Conservation (phyloP, 1,284 basidiomycete genomes). For the Bondarzewia mesenterica region DNA sequence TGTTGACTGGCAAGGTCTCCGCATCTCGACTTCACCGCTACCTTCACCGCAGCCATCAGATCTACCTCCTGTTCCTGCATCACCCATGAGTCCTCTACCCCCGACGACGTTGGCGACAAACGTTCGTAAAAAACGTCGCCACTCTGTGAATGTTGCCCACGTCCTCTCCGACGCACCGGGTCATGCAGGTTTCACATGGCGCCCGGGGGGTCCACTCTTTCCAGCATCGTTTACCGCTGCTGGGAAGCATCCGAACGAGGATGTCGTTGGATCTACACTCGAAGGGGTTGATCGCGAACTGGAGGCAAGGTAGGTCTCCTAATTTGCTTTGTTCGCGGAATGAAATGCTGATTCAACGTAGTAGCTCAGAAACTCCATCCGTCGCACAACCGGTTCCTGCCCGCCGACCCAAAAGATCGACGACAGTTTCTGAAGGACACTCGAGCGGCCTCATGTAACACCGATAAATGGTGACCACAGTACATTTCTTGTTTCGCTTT, state of each 20-base stretch:
- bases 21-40: not conserved
- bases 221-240: conserved; percentile 7
- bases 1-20: not conserved
- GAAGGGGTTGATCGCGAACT: no score
- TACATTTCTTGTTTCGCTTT: no score
- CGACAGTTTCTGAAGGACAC: no score
- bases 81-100: not conserved
- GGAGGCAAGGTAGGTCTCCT: no score
- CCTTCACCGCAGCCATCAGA: not conserved
- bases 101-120: not conserved
- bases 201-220: conserved; percentile 20
- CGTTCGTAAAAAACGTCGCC: conserved; percentile 6
- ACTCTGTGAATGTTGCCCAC: conserved; percentile 12
- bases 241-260: not conserved
- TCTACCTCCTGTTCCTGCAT: not conserved
- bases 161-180: conserved; percentile 16
- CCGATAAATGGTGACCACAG: no score
- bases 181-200: conserved; percentile 16
- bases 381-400: no score
- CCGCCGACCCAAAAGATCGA: no score
- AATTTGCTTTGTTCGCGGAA: no score
- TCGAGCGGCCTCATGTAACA: no score
- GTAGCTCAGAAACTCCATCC: no score
- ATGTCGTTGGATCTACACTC: not conserved
- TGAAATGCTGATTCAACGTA: no score